phyloP scores from a whole-genome alignment of 2,329 filamentous ascomycete genomes.

The Talaromyces amestolkiae region DNA sequence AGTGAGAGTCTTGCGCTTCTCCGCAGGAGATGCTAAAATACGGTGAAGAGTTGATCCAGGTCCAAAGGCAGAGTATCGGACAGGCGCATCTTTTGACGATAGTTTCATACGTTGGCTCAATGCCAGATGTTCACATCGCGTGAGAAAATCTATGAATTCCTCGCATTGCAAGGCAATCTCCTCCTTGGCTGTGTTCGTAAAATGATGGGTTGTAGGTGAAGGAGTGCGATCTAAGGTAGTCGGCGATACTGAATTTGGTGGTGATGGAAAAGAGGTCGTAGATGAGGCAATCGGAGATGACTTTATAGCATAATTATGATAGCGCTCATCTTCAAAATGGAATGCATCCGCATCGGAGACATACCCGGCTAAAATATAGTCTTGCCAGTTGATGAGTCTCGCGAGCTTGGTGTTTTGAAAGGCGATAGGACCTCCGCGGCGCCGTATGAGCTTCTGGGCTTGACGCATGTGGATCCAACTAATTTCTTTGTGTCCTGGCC shows the following conservation, averaged over 20 bases:
- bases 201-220: slow-evolving; percentile 13
- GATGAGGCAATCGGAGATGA: slow-evolving; percentile 9
- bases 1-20: slow-evolving; percentile 33
- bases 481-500: slow-evolving; percentile 36
- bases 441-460: slow-evolving; percentile 38
- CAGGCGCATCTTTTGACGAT: slow-evolving; percentile 20
- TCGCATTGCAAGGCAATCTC: slow-evolving; percentile 38
- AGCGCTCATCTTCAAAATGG: slow-evolving; percentile 31
- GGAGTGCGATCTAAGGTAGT: slow-evolving; percentile 6
- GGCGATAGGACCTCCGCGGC: slow-evolving; percentile 36
- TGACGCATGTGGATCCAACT: slow-evolving; percentile 43
- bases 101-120: slow-evolving; percentile 28
- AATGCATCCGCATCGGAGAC: slow-evolving; percentile 36
- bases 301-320: slow-evolving; percentile 12
- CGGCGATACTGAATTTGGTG: slow-evolving; percentile 18
- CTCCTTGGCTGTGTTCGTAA: slow-evolving; percentile 23
- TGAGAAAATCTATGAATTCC: slow-evolving; percentile 39
- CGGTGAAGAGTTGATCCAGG: slow-evolving; percentile 31
- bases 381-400: slow-evolving; percentile 44
- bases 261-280: slow-evolving; percentile 25
- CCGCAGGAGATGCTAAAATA: slow-evolving; percentile 35
- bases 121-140: slow-evolving; percentile 38
- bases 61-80: slow-evolving; percentile 32
- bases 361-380: slow-evolving; percentile 43
- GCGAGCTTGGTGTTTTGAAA: slow-evolving; percentile 38